Evolutionary conservation across 306 rosid species (phyloP).

Genomic region (Astragalus membranaceus): DNA sequence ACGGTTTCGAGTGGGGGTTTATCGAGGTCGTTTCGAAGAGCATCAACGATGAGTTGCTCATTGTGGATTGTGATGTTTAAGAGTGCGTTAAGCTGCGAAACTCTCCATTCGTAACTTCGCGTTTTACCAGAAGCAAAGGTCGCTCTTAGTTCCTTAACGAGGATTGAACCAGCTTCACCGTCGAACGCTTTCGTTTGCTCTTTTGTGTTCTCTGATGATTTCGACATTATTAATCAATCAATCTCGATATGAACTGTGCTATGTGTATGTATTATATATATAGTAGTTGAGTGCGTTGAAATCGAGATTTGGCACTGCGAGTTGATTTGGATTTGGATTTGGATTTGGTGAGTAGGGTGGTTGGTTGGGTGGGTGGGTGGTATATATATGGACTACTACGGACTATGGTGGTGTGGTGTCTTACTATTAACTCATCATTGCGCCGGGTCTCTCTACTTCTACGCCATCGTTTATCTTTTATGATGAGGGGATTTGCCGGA

Average conservation of each 20-base stretch:
- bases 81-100: slow-evolving; percentile 27
- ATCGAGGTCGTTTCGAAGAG: slow-evolving; percentile 27
- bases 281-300: not conserved
- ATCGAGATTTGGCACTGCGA: not conserved
- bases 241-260: no score
- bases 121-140: slow-evolving; percentile 27
- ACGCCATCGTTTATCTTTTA: not conserved
- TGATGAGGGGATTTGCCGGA: no score
- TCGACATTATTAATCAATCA: slow-evolving; percentile 6
- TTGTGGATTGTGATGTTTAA: not conserved
- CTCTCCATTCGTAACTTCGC: slow-evolving; percentile 32
- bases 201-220: not conserved
- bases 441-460: not conserved
- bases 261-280: not conserved
- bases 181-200: slow-evolving; percentile 3
- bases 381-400: no score
- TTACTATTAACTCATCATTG: no score
- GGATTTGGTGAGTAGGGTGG: not conserved
- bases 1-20: slow-evolving; percentile 66
- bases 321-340: not conserved
- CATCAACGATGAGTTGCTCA: slow-evolving; percentile 24
- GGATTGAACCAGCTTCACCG: slow-evolving; percentile 5
- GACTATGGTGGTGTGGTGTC: not conserved
- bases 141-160: slow-evolving; percentile 10
- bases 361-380: not conserved